phyloP scores from a whole-genome alignment of 768 basidiomycete species.

The Lentinula sp. region DNA sequence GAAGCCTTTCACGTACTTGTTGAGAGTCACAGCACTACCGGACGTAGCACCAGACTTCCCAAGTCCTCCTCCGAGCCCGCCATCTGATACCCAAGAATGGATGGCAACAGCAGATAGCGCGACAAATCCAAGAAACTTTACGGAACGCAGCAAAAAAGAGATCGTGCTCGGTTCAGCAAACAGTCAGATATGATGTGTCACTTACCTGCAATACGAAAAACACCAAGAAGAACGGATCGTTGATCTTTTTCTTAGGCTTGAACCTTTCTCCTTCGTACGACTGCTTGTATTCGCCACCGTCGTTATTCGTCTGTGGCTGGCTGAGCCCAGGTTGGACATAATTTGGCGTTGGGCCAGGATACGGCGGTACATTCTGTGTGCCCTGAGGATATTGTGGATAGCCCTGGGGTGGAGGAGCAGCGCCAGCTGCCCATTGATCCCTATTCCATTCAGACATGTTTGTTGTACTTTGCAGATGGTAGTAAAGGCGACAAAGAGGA shows the following conservation, averaged over 20 bases:
- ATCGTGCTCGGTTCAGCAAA: neutral
- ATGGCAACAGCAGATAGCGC: conserved; percentile 64
- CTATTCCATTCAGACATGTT: conserved; percentile 14
- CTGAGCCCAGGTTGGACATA: conserved; percentile 15
- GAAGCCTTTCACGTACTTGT: conserved; percentile 39
- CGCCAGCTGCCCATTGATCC: conserved; percentile 13
- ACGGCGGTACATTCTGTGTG: conserved; percentile 1
- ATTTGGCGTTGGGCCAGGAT: conserved; percentile 15
- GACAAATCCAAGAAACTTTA: conserved; percentile 61
- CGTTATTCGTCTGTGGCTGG: conserved; percentile 16
- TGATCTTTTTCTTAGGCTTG: conserved; percentile 61
- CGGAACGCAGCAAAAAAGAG: too few relatives aligned
- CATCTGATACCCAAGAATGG: conserved; percentile 52
- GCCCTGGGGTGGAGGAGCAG: neutral
- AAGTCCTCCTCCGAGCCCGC: conserved; percentile 70
- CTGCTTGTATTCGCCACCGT: conserved; percentile 20
- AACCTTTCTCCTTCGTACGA: conserved; percentile 61
- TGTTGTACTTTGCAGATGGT: neutral
- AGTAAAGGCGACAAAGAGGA: neutral
- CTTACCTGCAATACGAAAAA: conserved; percentile 66
- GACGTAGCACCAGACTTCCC: conserved; percentile 37
- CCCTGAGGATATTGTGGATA: neutral
- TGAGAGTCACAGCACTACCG: conserved; percentile 58
- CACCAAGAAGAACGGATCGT: conserved; percentile 67
- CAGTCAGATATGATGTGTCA: neutral